A percentile compares a stretch with the other conserved stretches of the same genome.
phyloP scores from a whole-genome alignment of 1,139 yeast genomes.

The Kodamaea sp. region DNA sequence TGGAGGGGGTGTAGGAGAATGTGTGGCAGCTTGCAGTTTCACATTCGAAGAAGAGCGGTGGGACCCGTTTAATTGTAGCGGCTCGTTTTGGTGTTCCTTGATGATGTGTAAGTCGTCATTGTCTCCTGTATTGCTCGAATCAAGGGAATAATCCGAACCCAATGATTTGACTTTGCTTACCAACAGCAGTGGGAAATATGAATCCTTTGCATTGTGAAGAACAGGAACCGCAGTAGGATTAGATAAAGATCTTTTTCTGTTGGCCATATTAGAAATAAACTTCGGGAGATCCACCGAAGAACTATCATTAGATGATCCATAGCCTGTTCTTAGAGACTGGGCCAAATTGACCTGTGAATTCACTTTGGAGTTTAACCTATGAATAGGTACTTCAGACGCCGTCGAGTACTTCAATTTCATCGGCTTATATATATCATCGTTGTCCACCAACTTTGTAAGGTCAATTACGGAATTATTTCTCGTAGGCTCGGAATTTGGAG shows the following conservation, averaged over 20 bases:
- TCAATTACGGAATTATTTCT: conserved; percentile 46
- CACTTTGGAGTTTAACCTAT: conserved; percentile 40
- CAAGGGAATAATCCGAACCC: conserved; percentile 20
- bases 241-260: conserved; percentile 24
- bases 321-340: conserved; percentile 25
- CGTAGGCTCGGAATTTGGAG: conserved; percentile 48
- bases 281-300: conserved; percentile 33
- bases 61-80: conserved; percentile 11
- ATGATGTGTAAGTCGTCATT: conserved; percentile 29
- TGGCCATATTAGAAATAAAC: conserved; percentile 10
- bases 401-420: conserved; percentile 43
- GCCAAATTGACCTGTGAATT: conserved; percentile 36
- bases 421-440: conserved; percentile 43
- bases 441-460: conserved; percentile 36
- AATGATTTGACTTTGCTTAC: conserved; percentile 19
- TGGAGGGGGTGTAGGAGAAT: conserved; percentile 10
- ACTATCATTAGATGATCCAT: conserved; percentile 27
- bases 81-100: conserved; percentile 22
- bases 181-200: conserved; percentile 31
- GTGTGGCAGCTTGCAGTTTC: conserved; percentile 9
- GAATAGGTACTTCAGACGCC: conserved; percentile 44
- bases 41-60: not conserved
- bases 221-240: conserved; percentile 21
- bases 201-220: conserved; percentile 24
- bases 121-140: conserved; percentile 11